Base-by-base conservation (phyloP, 139 green algal genomes). In the Auxenochlorella pyrenoidosa region DNA sequence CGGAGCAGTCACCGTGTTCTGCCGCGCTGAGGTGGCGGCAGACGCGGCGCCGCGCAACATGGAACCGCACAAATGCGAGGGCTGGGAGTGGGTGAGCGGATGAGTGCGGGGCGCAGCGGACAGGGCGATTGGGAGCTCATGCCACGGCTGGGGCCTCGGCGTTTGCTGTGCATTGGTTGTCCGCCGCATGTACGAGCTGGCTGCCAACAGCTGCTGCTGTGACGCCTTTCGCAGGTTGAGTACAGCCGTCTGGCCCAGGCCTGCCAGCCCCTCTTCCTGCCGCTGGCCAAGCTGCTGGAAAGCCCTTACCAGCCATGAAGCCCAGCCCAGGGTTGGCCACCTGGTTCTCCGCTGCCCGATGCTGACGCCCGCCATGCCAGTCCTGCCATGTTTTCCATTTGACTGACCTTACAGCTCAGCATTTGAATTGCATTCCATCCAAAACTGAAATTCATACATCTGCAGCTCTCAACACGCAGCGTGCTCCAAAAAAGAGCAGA, bases 1-100 rank as follows among this genome's bases (percentile, higher is more conserved):
- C 5, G 1, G 70, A 28, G 36, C 36, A 36, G 91, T 96, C 10
- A 94, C 92, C 3, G 81, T 95, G 0, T 96, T 96, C 78, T 91
- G 93, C 85, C 60, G 78, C 0, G 82, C 66, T 3, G 38, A 91
- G 13, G 90, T 93, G 51, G 60, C 79, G 12, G 40, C 75, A 41
- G 90, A 43, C 8, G 44, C 32, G 36, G 8, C 43, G 54, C 38
- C 88, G 22, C 12, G n/a, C 38, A 88, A 88, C 63, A 34, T 47
- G 26, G 87, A 90, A 70, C 87, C 87, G 2, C 34, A 88, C 40
- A 90, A 90, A 44, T 88, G 79, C 51, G 79, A 90, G 32, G 79
- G 87, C 6, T 90, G 87, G 87, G 66, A 84, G 51, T 90, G 87
- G 87, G 63, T 87, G 63, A 81, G 75, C 30, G 43, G 12, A 36